Conservation (phyloP, 768 basidiomycete species). For the Leccinum truebloodii region DNA sequence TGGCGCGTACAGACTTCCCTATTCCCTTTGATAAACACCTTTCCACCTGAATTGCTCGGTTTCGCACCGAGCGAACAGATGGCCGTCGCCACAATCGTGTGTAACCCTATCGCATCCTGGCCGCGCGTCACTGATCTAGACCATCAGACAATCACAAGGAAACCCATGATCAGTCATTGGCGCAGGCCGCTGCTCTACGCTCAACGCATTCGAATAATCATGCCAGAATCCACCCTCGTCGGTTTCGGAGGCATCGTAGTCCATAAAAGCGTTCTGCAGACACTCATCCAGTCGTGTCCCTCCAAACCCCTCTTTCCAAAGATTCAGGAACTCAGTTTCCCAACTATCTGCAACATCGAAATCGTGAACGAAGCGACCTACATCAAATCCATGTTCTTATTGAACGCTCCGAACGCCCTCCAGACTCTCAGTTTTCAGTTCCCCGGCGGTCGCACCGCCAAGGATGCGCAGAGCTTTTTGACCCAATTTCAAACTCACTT, state of each 20-base stretch:
- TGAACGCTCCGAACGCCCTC: conserved; percentile 9
- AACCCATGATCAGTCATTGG: conserved; percentile 19
- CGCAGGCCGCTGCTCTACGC: conserved; percentile 18
- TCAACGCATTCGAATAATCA: conserved; percentile 18
- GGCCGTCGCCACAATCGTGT: conserved; percentile 20
- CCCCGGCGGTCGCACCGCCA: conserved; percentile 14
- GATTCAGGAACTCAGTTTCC: conserved; percentile 22
- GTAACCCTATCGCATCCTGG: background rate
- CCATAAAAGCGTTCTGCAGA: conserved; percentile 18
- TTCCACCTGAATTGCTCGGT: conserved; percentile 20
- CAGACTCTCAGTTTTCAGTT: conserved; percentile 17
- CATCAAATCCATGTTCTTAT: conserved; percentile 11
- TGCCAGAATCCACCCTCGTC: conserved; percentile 7
- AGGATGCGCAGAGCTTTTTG: conserved; percentile 18
- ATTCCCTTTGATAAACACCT: conserved; percentile 16
- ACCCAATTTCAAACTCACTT: conserved; percentile 15
- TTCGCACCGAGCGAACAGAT: conserved; percentile 17
- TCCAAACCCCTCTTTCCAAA: conserved; percentile 22
- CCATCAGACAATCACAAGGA: conserved; percentile 16
- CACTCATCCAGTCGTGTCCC: conserved; percentile 23
- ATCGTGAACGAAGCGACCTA: conserved; percentile 16
- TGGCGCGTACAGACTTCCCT: conserved; percentile 24
- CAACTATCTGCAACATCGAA: conserved; percentile 21
- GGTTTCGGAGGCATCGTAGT: conserved; percentile 17
- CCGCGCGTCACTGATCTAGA: background rate